phyloP scores from a whole-genome alignment of 345 rosid species.

The Firmiana major region DNA sequence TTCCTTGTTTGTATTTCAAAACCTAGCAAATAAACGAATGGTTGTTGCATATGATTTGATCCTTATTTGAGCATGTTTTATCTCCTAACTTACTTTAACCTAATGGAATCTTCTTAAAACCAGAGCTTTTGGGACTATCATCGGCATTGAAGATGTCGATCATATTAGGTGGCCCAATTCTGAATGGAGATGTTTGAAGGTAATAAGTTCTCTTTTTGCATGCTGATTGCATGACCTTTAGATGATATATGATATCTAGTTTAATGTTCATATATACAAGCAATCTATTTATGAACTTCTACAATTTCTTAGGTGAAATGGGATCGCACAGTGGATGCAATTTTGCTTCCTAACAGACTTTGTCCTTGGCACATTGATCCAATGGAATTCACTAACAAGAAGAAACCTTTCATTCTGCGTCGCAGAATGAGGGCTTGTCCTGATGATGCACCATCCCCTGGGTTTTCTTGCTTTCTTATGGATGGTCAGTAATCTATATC shows the following conservation, averaged over 20 bases:
- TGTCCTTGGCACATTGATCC: constrained; percentile 54
- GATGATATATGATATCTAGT: neutral
- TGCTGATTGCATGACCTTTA: neutral
- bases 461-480: constrained; percentile 16
- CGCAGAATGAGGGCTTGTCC: constrained; percentile 28
- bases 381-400: constrained; percentile 22
- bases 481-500: constrained; percentile 30
- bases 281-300: neutral
- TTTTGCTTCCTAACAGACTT: constrained; percentile 32
- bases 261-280: neutral
- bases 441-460: constrained; percentile 19
- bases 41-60: neutral
- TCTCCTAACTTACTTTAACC: neutral
- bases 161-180: constrained; percentile 51
- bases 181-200: constrained; percentile 60
- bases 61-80: neutral
- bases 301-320: constrained; percentile 42
- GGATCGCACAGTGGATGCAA: constrained; percentile 30
- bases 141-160: constrained; percentile 41
- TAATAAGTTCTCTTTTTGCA: constrained; percentile 10
- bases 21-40: neutral
- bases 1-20: neutral
- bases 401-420: constrained; percentile 16
- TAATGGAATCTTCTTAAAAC: neutral
- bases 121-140: constrained; percentile 43